Conservation (phyloP, 305 asterid species). For the Nicotiana rustica region DNA sequence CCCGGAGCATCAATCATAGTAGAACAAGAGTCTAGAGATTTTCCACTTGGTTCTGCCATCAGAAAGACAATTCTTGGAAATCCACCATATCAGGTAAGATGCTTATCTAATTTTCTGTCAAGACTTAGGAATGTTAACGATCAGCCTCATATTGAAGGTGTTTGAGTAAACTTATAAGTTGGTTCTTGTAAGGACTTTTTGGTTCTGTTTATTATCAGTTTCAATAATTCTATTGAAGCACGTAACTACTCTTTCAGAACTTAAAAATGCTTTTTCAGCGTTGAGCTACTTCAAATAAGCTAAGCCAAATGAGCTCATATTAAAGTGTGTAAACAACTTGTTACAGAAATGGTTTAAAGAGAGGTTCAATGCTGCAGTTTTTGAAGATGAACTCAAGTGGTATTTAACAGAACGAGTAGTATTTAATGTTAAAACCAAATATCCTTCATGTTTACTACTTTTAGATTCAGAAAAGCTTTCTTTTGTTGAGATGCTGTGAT, state of each 20-base stretch:
- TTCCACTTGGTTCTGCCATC: slow-evolving; percentile 86
- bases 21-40: slow-evolving; percentile 65
- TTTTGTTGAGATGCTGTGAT: not conserved
- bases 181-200: too few species aligned
- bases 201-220: too few species aligned
- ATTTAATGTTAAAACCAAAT: not conserved
- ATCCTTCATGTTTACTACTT: not conserved
- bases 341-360: slow-evolving; percentile 66
- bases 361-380: slow-evolving; percentile 77
- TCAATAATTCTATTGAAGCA: not conserved
- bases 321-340: not conserved
- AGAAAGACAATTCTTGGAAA: slow-evolving; percentile 62
- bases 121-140: not conserved
- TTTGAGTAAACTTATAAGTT: too few species aligned
- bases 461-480: not conserved
- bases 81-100: slow-evolving; percentile 54
- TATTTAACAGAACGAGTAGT: slow-evolving; percentile 51
- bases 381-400: slow-evolving; percentile 89
- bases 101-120: not conserved
- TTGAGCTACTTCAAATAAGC: too few species aligned
- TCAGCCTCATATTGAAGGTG: too few species aligned
- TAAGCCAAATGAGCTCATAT: not conserved
- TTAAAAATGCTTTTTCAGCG: too few species aligned
- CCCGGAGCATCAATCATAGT: slow-evolving; percentile 57
- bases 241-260: not conserved